Percentiles rank a stretch among this genome's conserved stretches.
These are phyloP conservation scores for Penicillium dipodomyicola DNA, from an alignment of 495 filamentous ascomycete species.

Conservation along the genomic window DNA sequence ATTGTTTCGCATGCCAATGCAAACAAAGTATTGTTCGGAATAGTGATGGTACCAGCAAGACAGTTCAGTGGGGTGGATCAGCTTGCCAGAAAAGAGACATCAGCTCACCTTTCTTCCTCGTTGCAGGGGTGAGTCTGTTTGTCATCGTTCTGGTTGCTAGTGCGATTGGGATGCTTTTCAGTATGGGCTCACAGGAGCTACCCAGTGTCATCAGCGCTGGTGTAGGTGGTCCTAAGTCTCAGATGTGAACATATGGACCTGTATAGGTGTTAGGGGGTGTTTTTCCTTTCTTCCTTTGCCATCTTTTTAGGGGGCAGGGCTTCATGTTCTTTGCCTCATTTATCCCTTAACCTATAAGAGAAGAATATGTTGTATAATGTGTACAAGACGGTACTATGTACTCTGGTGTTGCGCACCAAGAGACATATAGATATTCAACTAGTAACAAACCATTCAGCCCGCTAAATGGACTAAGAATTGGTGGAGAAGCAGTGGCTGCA, in stretches of 20 bases:
- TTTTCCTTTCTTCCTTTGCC: neutral
- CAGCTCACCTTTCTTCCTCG: conserved; percentile 80
- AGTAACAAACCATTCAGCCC: neutral
- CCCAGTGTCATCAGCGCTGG: conserved; percentile 87
- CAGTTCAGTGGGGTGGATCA: conserved; percentile 71
- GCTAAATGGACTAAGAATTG: neutral
- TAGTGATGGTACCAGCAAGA: conserved; percentile 48
- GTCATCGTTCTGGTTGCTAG: conserved; percentile 59
- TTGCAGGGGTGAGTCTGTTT: conserved; percentile 66
- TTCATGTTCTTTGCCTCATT: conserved; percentile 1
- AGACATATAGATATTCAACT: neutral
- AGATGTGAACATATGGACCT: conserved; percentile 24
- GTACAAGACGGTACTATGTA: conserved; percentile 1
- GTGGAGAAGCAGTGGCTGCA: neutral
- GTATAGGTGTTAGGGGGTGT: neutral
- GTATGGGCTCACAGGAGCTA: conserved; percentile 73
- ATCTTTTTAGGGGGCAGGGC: neutral
- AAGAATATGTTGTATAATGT: conserved; percentile 1
- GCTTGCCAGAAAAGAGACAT: conserved; percentile 93
- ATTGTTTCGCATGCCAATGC: conserved; percentile 80
- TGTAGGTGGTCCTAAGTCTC: conserved; percentile 58
- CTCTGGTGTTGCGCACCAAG: neutral
- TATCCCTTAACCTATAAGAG: neutral
- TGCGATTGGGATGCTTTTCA: conserved; percentile 72
- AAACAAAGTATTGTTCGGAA: conserved; percentile 46